Conservation (phyloP, 495 filamentous ascomycete genomes). For the Astrothelium macrocarpum region DNA sequence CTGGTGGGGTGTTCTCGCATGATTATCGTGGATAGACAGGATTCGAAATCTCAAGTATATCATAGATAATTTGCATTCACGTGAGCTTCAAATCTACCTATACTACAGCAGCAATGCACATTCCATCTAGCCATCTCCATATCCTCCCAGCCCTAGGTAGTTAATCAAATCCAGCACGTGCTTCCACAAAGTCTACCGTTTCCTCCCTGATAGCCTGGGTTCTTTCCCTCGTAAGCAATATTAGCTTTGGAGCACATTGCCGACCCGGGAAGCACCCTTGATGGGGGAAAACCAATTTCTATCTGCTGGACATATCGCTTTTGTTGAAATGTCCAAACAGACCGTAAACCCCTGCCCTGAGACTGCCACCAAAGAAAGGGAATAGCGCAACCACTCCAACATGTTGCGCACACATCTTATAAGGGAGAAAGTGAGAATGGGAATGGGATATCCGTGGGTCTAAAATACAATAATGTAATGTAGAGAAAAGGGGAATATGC, state of each 20-base stretch:
- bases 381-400: background rate
- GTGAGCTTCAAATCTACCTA: constrained; percentile 4
- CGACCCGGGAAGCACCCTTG: background rate
- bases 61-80: background rate
- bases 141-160: background rate
- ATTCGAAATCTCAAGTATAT: background rate
- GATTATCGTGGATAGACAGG: too few relatives aligned
- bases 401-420: too few relatives aligned
- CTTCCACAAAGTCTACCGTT: background rate
- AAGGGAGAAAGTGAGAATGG: background rate
- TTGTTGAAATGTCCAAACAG: too few relatives aligned
- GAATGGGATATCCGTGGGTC: background rate
- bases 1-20: too few relatives aligned
- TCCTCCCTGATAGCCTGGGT: background rate
- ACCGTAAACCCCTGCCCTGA: background rate
- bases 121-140: background rate
- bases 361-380: background rate
- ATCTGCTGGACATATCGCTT: too few relatives aligned
- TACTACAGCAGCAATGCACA: background rate
- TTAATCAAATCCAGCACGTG: constrained; percentile 1
- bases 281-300: background rate
- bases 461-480: background rate
- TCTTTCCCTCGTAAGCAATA: background rate
- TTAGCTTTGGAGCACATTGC: background rate
- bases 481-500: constrained; percentile 5